Base-by-base conservation (phyloP, 73 alveolate genomes). In the Uronychia setigera region DNA sequence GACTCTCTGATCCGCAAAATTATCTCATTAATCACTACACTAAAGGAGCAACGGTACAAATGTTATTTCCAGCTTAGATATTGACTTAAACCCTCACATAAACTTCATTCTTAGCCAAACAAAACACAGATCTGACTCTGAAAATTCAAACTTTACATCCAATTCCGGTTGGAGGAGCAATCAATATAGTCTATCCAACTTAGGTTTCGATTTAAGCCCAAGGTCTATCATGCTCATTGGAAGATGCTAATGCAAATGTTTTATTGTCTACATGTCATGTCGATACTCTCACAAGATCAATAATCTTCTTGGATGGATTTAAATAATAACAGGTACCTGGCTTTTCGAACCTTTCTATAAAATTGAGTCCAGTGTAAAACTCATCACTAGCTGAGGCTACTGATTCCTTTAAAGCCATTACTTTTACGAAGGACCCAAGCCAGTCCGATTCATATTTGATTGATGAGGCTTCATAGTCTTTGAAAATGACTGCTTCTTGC, bases 401-500 rank as follows among this genome's bases (percentile, higher is more conserved):
- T 19, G 14, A 59, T 19, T 78, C 74, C 80, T 89, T 82, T 31
- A 84, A 34, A 35, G 58, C 74, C 19, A 27, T 29, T 26, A 82
- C 89, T 74, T 14, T 25, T 25, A 82, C 89, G 5, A 77, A 76
- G 11, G 67, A 60, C 11, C 30, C 81, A 0, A 32, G 33, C 67
- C 19, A 5, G 19, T 5, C 5, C 5, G 67, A 46, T 27, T 80
- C 82, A 75, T 82, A 74, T 35, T 33, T 46, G 33, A 81, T 90
- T 31, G 95, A 90, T 59, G 28, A 85, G 35, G 87, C 57, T 26
- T 76, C 46, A 25, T 32, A 58, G 0, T 88, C 89, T 5, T 80
- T 90, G 29, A 59, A 76, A 26, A 77, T 90, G 29, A 30, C 35
- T n/a, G 59, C 92, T n/a, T 60, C 35, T 0, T 90, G 95, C 31